Conservation (phyloP, 208 protist genomes). For the Crithidia bombi region DNA sequence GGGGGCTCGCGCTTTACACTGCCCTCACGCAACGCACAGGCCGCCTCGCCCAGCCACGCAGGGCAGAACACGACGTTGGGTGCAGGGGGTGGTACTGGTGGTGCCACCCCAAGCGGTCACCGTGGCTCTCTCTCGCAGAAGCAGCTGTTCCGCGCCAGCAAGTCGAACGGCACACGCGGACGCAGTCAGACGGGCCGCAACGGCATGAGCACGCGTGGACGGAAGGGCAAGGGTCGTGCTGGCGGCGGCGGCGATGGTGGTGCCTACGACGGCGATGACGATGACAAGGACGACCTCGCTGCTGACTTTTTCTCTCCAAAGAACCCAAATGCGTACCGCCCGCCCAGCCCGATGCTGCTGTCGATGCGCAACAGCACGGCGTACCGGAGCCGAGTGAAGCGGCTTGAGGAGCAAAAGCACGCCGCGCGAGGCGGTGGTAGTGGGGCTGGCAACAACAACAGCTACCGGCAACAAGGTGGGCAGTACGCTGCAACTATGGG, state of each 20-base stretch:
- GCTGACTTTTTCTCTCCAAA: conserved; percentile 48
- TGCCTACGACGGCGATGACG: background rate
- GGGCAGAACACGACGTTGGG: background rate
- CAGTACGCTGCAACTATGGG: background rate
- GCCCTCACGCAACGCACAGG: background rate
- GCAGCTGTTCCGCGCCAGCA: background rate
- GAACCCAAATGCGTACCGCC: conserved; percentile 63
- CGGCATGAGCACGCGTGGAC: background rate
- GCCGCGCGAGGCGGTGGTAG: background rate
- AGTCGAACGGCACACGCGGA: background rate
- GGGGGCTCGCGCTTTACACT: conserved; percentile 7
- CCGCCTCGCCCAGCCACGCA: conserved; percentile 4
- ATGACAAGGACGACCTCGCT: conserved; percentile 19
- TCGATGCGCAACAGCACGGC: conserved; percentile 83
- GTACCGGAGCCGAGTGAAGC: conserved; percentile 32
- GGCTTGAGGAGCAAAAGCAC: conserved; percentile 29
- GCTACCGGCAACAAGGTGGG: background rate
- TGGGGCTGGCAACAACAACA: background rate
- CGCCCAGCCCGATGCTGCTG: conserved; percentile 86
- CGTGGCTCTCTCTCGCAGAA: background rate
- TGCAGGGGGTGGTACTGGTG: background rate
- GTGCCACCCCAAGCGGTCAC: conserved; percentile 3
- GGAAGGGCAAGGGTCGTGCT: background rate
- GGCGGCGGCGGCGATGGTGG: background rate
- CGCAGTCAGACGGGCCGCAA: background rate